A percentile compares a stretch with the other conserved stretches of the same genome.
phyloP scores from a whole-genome alignment of 257 asterid genomes.

The Gentiana dahurica region DNA sequence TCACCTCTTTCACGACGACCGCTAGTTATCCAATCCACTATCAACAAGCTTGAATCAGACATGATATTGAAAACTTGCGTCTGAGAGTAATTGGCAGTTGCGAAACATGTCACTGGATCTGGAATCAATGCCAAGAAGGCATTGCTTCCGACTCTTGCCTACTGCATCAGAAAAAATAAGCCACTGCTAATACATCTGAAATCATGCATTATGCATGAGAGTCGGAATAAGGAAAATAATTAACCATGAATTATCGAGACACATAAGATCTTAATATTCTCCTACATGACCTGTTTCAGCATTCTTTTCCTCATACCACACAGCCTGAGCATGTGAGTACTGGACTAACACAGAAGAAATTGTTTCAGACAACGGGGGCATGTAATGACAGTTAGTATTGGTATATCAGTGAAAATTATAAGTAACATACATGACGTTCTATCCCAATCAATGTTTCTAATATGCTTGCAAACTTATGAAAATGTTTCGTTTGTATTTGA shows the following conservation, averaged over 20 bases:
- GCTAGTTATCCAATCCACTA: constrained; percentile 95
- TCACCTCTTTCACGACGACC: constrained; percentile 94
- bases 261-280: too few species aligned
- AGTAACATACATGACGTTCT: too few species aligned
- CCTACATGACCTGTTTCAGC: too few species aligned
- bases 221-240: neutral
- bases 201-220: neutral
- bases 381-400: too few species aligned
- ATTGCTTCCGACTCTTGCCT: constrained; percentile 62
- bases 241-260: neutral
- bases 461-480: too few species aligned
- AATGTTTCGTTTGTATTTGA: too few species aligned
- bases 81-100: constrained; percentile 81
- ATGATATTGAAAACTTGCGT: constrained; percentile 53
- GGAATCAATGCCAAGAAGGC: constrained; percentile 81
- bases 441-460: too few species aligned
- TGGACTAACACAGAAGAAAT: too few species aligned
- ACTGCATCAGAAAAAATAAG: constrained; percentile 32
- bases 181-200: constrained; percentile 17
- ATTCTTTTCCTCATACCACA: too few species aligned
- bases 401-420: too few species aligned
- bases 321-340: too few species aligned
- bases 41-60: constrained; percentile 60
- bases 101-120: constrained; percentile 95
- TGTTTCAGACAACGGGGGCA: too few species aligned